A percentile compares a stretch with the other conserved stretches of the same genome.
Conservation (phyloP, 495 filamentous ascomycete genomes). For the Penicillium steckii region DNA sequence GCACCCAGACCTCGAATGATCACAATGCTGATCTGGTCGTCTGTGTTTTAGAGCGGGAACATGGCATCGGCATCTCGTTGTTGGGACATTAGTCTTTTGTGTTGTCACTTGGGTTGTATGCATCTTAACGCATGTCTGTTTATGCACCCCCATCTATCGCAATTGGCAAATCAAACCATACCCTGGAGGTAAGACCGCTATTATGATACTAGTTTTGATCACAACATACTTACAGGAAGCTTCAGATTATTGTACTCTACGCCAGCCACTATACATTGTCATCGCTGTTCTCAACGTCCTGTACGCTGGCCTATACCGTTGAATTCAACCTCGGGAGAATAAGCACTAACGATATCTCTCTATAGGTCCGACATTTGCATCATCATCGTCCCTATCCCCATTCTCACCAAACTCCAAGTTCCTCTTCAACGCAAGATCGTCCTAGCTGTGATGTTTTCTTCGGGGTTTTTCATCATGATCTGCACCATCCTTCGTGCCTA, state of each 20-base stretch:
- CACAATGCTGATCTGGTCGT: no score
- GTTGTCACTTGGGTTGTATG: conserved; percentile 43
- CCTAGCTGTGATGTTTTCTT: conserved; percentile 21
- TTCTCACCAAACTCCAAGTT: conserved; percentile 25
- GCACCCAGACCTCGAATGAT: no score
- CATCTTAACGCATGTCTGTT: conserved; percentile 42
- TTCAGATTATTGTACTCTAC: conserved; percentile 27
- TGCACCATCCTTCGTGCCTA: conserved; percentile 22
- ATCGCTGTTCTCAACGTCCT: conserved; percentile 22
- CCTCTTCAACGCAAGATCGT: conserved; percentile 23
- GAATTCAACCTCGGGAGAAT: background rate
- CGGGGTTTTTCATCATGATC: conserved; percentile 32
- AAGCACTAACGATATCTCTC: conserved; percentile 5
- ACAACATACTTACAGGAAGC: background rate
- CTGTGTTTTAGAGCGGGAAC: conserved; percentile 11
- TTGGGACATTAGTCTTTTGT: conserved; percentile 30
- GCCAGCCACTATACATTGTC: conserved; percentile 18
- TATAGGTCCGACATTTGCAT: conserved; percentile 19
- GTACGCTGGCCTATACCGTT: conserved; percentile 3
- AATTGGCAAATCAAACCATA: conserved; percentile 53
- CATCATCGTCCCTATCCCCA: conserved; percentile 22
- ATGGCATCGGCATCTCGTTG: conserved; percentile 17
- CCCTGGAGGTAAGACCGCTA: conserved; percentile 32
- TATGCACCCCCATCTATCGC: conserved; percentile 43
- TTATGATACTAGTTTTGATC: background rate